A percentile compares a stretch with the other conserved stretches of the same genome.
Evolutionary conservation across 2,329 filamentous ascomycete species (phyloP).

Genomic region (Calycina herbarum): DNA sequence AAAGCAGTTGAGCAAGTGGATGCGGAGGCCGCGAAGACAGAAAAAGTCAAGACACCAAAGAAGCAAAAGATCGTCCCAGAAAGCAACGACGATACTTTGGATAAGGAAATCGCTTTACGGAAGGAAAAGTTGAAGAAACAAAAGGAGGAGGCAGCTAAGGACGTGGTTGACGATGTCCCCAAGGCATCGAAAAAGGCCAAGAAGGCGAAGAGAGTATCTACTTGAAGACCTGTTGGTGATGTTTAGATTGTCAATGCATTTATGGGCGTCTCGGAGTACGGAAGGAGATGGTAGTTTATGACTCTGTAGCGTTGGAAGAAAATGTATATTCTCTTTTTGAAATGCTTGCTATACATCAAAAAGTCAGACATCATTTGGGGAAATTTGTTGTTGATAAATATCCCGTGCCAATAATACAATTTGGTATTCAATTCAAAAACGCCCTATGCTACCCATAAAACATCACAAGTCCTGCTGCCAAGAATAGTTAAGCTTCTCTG

Average conservation of each 20-base stretch:
- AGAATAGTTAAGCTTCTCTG: background rate
- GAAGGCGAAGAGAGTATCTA: slow-evolving; percentile 9
- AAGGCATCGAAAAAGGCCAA: slow-evolving; percentile 17
- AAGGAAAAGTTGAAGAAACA: slow-evolving; percentile 41
- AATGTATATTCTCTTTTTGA: slow-evolving; percentile 9
- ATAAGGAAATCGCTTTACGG: slow-evolving; percentile 38
- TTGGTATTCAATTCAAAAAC: background rate
- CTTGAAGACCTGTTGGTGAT: background rate
- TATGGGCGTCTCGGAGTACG: slow-evolving; percentile 17
- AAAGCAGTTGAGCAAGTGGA: slow-evolving; percentile 39
- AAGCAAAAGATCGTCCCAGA: slow-evolving; percentile 33
- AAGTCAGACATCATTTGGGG: background rate
- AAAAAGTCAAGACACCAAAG: slow-evolving; percentile 42
- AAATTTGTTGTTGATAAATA: background rate
- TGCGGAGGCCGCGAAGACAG: slow-evolving; percentile 30
- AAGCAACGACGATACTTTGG: slow-evolving; percentile 39
- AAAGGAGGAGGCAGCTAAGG: slow-evolving; percentile 37
- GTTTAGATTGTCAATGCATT: slow-evolving; percentile 6
- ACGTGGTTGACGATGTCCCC: slow-evolving; percentile 30
- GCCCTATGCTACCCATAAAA: slow-evolving; percentile 3
- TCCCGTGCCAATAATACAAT: background rate
- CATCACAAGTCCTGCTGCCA: slow-evolving; percentile 6
- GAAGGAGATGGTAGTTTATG: background rate
- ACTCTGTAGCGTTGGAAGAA: slow-evolving; percentile 5
- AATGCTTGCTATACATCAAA: background rate